Evolutionary conservation across 1,284 basidiomycete genomes (phyloP), one percentile per base, ranked within the genome.

Genomic region (Cystobasidium sp.): DNA sequence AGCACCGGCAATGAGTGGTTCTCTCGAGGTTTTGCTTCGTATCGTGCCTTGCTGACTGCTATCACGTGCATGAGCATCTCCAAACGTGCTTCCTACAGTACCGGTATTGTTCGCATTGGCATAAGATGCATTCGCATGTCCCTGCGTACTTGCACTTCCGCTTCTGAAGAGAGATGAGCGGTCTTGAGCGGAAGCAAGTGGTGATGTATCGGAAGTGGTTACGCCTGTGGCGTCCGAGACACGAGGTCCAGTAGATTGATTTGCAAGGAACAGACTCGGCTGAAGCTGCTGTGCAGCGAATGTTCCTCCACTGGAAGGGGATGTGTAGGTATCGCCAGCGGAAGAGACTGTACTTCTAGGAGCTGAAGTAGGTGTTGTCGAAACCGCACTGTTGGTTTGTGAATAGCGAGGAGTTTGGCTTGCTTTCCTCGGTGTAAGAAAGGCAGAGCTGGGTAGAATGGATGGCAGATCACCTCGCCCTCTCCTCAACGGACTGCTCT

Each of bases 361-460:
- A 6, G 56, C 56, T 41, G 56, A 53, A 6, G 39, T 56, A 1
- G 49, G 44, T 10, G 44, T 39, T 9, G 14, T 10, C 7, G 44
- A 64, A 16, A 43, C 18, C 22, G 44, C 62, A 64, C 24, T 47
- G 49, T 52, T 52, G 22, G 49, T 1, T n/a, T 66, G 64, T 39
- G 43, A 66, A 22, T 66, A 47, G 41, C 64, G 64, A 46, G 64
- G 47, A 20, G 64, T 52, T 7, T 66, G 37, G 64, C 64, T 66
- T 24, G 70, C 52, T 59, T 73, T 73, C 10, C 62, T 46, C 14
- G 70, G 70, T 39, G 62, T 65, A 22, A 73, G 55, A 37, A 73
- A 73, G 44, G 56, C 70, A 8, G 70, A 65, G 46, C 47, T 47
- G 7, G 70, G 70, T 14, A 73, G 46, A 24, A 73, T 73, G 22